phyloP scores from a whole-genome alignment of 148 eudicot genomes.

The Chenopodium album region DNA sequence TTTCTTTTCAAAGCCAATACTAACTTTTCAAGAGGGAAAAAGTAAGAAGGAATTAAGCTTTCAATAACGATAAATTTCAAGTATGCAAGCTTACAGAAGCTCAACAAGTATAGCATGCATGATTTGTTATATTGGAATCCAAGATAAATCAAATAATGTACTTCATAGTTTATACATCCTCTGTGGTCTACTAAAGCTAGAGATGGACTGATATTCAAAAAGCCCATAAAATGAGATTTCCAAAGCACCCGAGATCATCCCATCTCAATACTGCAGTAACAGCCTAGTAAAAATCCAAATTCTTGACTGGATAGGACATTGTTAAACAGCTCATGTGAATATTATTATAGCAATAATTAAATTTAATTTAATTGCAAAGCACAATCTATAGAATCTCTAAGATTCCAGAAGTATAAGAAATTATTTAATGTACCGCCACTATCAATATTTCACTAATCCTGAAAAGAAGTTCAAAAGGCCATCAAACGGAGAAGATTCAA shows the following conservation, averaged over 20 bases:
- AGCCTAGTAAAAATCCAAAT: background rate
- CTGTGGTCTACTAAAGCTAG: background rate
- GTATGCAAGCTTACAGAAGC: background rate
- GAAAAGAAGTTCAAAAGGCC: background rate
- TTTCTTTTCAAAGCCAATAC: background rate
- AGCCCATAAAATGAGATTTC: background rate
- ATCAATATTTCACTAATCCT: background rate
- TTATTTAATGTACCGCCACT: background rate
- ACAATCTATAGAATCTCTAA: background rate
- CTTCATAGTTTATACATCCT: background rate
- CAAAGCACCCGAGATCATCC: background rate
- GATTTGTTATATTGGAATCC: background rate
- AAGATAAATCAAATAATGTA: too few species aligned
- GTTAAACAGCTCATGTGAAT: background rate
- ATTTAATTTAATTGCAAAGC: constrained; percentile 1
- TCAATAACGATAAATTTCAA: background rate
- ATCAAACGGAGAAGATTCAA: background rate
- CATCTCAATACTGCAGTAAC: background rate
- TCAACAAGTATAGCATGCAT: background rate
- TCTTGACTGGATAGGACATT: background rate
- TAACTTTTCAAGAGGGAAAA: background rate
- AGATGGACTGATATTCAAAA: background rate
- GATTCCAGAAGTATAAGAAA: background rate
- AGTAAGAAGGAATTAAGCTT: background rate
- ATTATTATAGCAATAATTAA: background rate